A percentile compares a stretch with the other conserved stretches of the same genome.
Evolutionary conservation across 2,329 filamentous ascomycete genomes (phyloP).

Genomic region (Westerdykella ornata): DNA sequence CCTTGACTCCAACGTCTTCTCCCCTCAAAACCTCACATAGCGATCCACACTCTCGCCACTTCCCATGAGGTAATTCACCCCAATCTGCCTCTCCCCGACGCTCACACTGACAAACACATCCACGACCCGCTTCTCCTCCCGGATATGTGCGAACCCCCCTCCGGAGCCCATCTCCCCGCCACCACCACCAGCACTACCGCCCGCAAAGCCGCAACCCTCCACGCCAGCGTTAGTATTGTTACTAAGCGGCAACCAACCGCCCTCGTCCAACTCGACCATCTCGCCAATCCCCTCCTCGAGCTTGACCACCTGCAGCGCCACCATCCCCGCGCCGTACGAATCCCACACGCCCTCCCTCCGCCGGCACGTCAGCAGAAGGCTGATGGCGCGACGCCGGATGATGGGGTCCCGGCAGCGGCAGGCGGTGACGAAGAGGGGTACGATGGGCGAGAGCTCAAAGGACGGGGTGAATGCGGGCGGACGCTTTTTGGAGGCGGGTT

Average conservation of each 20-base stretch:
- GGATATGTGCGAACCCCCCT: constrained; percentile 6
- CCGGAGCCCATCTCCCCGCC: background rate
- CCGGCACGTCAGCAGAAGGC: constrained; percentile 17
- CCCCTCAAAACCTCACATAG: constrained; percentile 15
- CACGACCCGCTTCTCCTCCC: constrained; percentile 14
- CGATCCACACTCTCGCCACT: constrained; percentile 15
- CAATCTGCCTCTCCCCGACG: constrained; percentile 15
- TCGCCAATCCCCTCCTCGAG: constrained; percentile 19
- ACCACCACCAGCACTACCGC: no score
- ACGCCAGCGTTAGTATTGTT: no score
- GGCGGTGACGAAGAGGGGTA: constrained; percentile 21
- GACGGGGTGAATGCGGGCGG: constrained; percentile 21
- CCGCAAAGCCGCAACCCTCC: no score
- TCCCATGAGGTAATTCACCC: constrained; percentile 16
- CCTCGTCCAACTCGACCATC: constrained; percentile 9
- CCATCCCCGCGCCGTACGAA: constrained; percentile 19
- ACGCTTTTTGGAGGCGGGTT: constrained; percentile 6
- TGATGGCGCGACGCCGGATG: constrained; percentile 21
- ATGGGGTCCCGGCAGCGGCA: constrained; percentile 24
- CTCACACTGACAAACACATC: constrained; percentile 20
- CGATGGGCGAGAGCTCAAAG: constrained; percentile 24
- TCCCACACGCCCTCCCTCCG: constrained; percentile 27
- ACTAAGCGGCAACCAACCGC: constrained; percentile 16
- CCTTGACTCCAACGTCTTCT: no score
- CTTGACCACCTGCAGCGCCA: constrained; percentile 17